Conservation (phyloP, 1,284 basidiomycete genomes). For the Heterobasidion occidentale region DNA sequence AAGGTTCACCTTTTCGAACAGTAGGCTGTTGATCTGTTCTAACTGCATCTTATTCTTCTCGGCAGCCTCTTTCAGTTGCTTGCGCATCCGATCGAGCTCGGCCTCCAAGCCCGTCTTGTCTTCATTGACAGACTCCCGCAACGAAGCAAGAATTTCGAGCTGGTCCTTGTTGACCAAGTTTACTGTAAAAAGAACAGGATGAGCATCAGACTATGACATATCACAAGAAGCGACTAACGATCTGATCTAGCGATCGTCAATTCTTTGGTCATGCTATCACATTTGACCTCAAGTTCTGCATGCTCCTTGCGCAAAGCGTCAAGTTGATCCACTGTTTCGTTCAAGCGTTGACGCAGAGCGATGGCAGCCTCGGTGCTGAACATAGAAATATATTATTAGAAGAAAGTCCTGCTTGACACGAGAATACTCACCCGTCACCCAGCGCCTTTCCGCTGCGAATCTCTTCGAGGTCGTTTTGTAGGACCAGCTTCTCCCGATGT, state of each 20-base stretch:
- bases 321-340: constrained; percentile 81
- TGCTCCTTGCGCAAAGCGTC: constrained; percentile 66
- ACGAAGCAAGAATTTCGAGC: constrained; percentile 71
- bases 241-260: constrained; percentile 84
- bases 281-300: constrained; percentile 66
- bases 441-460: constrained; percentile 79
- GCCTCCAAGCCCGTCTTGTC: constrained; percentile 75
- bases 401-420: background rate
- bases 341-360: constrained; percentile 80
- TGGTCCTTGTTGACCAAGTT: constrained; percentile 82
- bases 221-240: constrained; percentile 40
- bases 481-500: constrained; percentile 75
- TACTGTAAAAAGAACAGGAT: constrained; percentile 36
- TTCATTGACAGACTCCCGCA: constrained; percentile 84
- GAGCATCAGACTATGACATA: background rate
- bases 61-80: constrained; percentile 62
- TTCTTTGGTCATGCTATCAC: constrained; percentile 60
- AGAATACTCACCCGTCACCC: constrained; percentile 65
- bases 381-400: constrained; percentile 1
- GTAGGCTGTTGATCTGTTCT: constrained; percentile 80
- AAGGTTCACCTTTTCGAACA: constrained; percentile 87
- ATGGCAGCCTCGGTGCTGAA: constrained; percentile 77
- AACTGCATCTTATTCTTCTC: constrained; percentile 90
- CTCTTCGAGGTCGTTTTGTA: constrained; percentile 82
- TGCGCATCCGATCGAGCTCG: constrained; percentile 57